Conservation (phyloP, 2,329 filamentous ascomycete species). For the Penicillium hesseltinei region DNA sequence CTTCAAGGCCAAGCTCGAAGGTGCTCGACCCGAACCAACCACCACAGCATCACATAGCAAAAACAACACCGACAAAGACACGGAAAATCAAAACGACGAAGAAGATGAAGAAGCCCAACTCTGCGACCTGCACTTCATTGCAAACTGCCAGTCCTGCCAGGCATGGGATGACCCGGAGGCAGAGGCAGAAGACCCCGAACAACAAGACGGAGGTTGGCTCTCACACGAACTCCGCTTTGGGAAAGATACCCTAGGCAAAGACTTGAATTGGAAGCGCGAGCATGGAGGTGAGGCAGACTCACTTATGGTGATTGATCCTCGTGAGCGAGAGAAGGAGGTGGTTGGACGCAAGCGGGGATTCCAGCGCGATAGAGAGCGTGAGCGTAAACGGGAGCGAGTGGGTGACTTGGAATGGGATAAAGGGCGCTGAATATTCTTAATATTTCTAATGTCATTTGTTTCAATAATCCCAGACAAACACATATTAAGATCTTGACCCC, state of each 20-base stretch:
- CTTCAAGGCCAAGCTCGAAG: conserved; percentile 75
- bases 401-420: conserved; percentile 40
- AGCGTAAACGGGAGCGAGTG: conserved; percentile 35
- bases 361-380: conserved; percentile 39
- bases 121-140: conserved; percentile 95
- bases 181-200: conserved; percentile 43
- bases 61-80: conserved; percentile 11
- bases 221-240: conserved; percentile 79
- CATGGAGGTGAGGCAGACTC: conserved; percentile 71
- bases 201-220: conserved; percentile 71
- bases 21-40: conserved; percentile 29
- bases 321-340: conserved; percentile 73
- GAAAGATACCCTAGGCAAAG: conserved; percentile 85
- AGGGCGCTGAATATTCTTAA: conserved; percentile 12
- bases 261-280: conserved; percentile 84
- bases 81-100: conserved; percentile 21
- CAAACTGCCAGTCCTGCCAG: conserved; percentile 87
- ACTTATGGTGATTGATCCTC: conserved; percentile 88
- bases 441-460: not conserved
- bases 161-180: conserved; percentile 66
- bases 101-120: conserved; percentile 67
- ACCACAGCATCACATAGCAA: conserved; percentile 28
- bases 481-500: not conserved
- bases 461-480: not conserved
- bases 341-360: conserved; percentile 59